phyloP scores from a whole-genome alignment of 192 early-diverging fungal genomes.

The Gaertneriomyces semiglobifer region DNA sequence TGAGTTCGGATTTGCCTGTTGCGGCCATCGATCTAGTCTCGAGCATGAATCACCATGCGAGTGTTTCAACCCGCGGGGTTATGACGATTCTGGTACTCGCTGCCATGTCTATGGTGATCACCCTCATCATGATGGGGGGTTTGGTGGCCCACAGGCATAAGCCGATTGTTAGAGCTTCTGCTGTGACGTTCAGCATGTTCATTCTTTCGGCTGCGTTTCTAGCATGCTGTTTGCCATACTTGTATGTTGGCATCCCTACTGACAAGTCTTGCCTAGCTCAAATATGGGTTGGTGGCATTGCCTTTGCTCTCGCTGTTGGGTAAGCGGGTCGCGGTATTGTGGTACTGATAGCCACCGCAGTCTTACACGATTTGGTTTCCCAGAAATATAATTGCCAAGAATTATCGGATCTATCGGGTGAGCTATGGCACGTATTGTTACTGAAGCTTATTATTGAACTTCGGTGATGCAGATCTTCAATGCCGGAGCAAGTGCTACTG shows the following conservation, averaged over 20 bases:
- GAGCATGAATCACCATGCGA: neutral
- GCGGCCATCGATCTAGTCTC: neutral
- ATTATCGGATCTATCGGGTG: slow-evolving; percentile 15
- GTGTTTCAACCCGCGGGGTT: neutral
- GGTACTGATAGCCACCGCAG: neutral
- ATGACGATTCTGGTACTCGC: slow-evolving; percentile 15
- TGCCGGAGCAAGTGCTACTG: neutral
- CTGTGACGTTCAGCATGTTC: slow-evolving; percentile 4
- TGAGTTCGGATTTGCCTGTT: neutral
- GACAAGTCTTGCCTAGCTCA: slow-evolving; percentile 16
- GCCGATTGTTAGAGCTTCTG: slow-evolving; percentile 15
- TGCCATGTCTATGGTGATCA: slow-evolving; percentile 2
- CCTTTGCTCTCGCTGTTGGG: slow-evolving; percentile 23
- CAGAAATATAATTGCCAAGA: slow-evolving; percentile 23
- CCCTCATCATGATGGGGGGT: neutral
- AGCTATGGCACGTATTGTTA: too few species aligned
- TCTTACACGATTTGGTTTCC: neutral
- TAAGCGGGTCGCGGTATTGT: neutral
- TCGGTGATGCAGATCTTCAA: neutral
- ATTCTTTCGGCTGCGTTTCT: slow-evolving; percentile 13
- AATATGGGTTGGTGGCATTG: slow-evolving; percentile 21
- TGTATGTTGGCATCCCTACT: slow-evolving; percentile 21
- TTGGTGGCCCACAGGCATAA: neutral
- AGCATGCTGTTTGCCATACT: slow-evolving; percentile 6
- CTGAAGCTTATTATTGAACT: neutral